Evolutionary conservation across 768 basidiomycete species (phyloP).

Genomic region (Suillus brevipes): DNA sequence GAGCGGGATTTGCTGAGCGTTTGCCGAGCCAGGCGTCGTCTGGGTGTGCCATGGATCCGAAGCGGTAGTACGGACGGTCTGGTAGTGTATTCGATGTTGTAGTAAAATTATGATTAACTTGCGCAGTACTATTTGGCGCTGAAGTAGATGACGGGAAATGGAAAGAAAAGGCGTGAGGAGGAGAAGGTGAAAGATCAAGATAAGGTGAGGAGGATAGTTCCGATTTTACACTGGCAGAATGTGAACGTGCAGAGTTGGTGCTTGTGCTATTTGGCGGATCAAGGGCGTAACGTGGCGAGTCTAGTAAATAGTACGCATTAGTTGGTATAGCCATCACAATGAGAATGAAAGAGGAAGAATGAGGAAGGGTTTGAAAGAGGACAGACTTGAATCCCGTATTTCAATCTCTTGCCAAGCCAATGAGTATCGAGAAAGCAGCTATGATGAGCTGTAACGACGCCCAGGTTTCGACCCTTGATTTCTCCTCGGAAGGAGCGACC

Average conservation of each 20-base stretch:
- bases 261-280: constrained; percentile 1
- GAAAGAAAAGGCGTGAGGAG: constrained; percentile 24
- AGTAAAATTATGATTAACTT: background rate
- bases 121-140: background rate
- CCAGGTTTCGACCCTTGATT: background rate
- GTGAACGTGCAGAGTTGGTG: constrained; percentile 9
- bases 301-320: constrained; percentile 3
- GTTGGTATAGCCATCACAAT: background rate
- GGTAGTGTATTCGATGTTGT: constrained; percentile 6
- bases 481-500: constrained; percentile 4
- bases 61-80: constrained; percentile 21
- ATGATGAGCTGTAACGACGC: background rate
- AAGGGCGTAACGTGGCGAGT: constrained; percentile 7
- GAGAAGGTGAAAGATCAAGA: constrained; percentile 23
- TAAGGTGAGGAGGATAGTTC: constrained; percentile 26
- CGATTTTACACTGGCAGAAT: constrained; percentile 27
- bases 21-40: constrained; percentile 27
- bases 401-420: constrained; percentile 5
- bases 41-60: constrained; percentile 26
- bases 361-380: background rate
- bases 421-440: background rate
- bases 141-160: constrained; percentile 16
- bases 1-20: constrained; percentile 16
- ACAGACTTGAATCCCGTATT: background rate
- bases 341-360: background rate